Evolutionary conservation across 176 grass and related monocot species (phyloP), one percentile per base, ranked within the genome.

Genomic region (Oryza meyeriana): DNA sequence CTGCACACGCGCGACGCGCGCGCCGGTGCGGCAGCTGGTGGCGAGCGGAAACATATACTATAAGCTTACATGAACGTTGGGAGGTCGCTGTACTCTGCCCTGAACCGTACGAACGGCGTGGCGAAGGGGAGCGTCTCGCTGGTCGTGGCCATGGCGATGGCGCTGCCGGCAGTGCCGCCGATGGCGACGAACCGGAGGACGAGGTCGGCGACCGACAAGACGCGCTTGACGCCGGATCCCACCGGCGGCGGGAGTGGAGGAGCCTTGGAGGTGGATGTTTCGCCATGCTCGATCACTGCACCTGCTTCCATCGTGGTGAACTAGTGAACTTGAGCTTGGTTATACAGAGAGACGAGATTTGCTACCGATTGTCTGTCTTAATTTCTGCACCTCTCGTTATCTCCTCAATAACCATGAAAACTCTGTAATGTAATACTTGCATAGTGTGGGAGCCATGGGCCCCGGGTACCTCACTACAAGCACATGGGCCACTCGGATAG

Each of bases 71-170:
- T 88, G 47, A 88, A 77, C 0, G 85, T 70, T 8, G 85, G 85
- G 42, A 88, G 63, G 68, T 88, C 86, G 10, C 12, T 83, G 64
- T 88, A 88, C 80, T 79, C 79, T 10, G 86, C 86, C 69, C 57
- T 76, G 79, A 88, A 83, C 64, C 55, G 79, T 31, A 83, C 82
- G 80, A 88, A 88, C 28, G 64, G 79, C 7, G 80, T 78, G 86
- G 78, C 77, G 79, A 88, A 88, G 8, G 85, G 79, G 26, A 88
- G 79, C 4, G 85, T 83, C 50, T 88, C 85, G 11, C 71, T 88
- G 16, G 85, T 78, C 11, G 85, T 88, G 12, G 79, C 79, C 79
- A 88, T 88, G 17, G 79, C 61, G 32, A 83, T 57, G 14, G 79
- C 85, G 58, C 85, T 88, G 20, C 31, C 85, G 2, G 64, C 61